Base-by-base conservation (phyloP, 2,329 filamentous ascomycete genomes). In the Scedosporium minutisporum region DNA sequence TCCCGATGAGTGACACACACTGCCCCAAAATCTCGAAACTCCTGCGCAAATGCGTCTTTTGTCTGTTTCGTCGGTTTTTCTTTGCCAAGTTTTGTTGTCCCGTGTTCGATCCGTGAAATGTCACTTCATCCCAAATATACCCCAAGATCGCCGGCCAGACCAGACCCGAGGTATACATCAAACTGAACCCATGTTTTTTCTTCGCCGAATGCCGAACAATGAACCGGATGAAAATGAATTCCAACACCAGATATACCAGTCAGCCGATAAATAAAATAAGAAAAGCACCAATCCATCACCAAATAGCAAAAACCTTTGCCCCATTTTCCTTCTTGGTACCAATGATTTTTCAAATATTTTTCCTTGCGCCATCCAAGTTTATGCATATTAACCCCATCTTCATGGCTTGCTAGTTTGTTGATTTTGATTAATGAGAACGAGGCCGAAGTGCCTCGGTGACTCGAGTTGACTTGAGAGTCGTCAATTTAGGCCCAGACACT, bases 401-500 rank as follows among this genome's bases (percentile, higher is more conserved):
- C 23, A 53, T 61, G 25, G 25, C 9, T 29, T 53, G 44, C 18
- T 18, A 33, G 51, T 23, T 38, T 10, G 41, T 21, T 27, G 18
- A 25, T 44, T 16, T 33, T 33, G 29, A 33, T 33, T 46, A 48
- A 25, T 4, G 41, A 16, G 18, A 25, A 18, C 7, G 14, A 58
- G 57, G 33, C 6, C 4, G 4, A 16, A 41, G 29, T 12, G 27
- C 14, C 42, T 25, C 16, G 58, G 4, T n/a, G 25, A 7, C 38
- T 33, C 33, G 44, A 18, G 10, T 6, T n/a, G 25, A 27, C 9
- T 23, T 38, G 58, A n/a, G 44, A 18, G 33, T 10, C 6, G 29
- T 16, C 6, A 29, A n/a, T 10, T 57, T 87, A 97, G 69, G 93
- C 93, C 93, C 93, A 97, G 68, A 97, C 93, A 67, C 91, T 96